A percentile compares a stretch with the other conserved stretches of the same genome.
Conservation (phyloP, 176 grass and related monocot species). For the Neostapfia colusana region DNA sequence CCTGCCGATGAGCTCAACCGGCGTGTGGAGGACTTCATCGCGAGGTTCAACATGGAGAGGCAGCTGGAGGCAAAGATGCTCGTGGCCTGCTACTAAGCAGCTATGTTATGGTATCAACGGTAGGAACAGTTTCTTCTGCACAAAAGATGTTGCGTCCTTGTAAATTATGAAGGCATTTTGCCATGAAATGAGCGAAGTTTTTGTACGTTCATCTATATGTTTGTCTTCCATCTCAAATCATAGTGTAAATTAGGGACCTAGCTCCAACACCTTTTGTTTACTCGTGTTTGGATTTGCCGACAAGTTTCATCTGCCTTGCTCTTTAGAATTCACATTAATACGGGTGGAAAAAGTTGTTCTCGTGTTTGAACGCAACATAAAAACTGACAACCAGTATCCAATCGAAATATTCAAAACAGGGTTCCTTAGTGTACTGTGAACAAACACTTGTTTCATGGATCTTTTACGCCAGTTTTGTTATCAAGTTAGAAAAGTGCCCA, state of each 20-base stretch:
- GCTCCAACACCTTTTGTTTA: neutral
- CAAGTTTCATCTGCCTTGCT: neutral
- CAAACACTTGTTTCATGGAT: neutral
- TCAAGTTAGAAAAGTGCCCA: neutral
- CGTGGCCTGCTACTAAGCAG: slow-evolving; percentile 30
- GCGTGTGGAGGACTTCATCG: slow-evolving; percentile 80
- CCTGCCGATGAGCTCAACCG: slow-evolving; percentile 66
- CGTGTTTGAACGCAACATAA: neutral
- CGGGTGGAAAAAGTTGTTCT: neutral
- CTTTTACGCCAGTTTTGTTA: neutral
- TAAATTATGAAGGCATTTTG: neutral
- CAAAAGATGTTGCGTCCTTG: neutral
- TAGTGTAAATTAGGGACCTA: neutral
- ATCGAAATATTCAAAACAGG: neutral
- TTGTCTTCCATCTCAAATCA: too few relatives aligned
- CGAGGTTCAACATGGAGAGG: slow-evolving; percentile 80
- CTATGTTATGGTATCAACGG: neutral
- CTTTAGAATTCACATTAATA: neutral
- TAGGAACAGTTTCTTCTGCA: neutral
- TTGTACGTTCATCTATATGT: neutral
- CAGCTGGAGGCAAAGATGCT: slow-evolving; percentile 62
- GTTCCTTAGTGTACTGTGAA: neutral
- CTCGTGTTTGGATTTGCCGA: neutral
- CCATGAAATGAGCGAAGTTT: neutral
- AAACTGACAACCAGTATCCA: neutral